phyloP scores from a whole-genome alignment of 257 asterid species.

The Paraleonurus japonicus region DNA sequence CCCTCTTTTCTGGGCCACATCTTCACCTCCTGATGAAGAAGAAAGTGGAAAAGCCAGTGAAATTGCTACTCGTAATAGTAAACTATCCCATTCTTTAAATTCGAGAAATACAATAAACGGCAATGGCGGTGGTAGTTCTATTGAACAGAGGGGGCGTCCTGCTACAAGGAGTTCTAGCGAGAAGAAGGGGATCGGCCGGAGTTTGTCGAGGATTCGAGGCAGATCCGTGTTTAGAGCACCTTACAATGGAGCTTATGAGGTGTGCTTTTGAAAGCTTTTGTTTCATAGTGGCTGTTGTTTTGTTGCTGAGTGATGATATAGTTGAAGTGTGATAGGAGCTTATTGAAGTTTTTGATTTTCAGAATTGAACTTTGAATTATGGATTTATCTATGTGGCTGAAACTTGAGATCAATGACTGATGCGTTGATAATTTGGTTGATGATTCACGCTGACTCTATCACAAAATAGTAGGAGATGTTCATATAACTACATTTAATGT shows the following conservation, averaged over 20 bases:
- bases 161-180: conserved; percentile 40
- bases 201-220: conserved; percentile 66
- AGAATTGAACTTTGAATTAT: not conserved
- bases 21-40: conserved; percentile 34
- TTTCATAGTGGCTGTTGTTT: not conserved
- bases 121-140: not conserved
- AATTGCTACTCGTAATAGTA: conserved; percentile 6
- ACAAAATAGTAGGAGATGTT: not conserved
- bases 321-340: not conserved
- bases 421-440: conserved; percentile 6
- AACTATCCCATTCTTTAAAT: conserved; percentile 10
- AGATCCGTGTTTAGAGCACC: conserved; percentile 56
- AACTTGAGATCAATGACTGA: not conserved
- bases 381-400: not conserved
- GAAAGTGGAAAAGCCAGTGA: conserved; percentile 10
- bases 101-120: conserved; percentile 14
- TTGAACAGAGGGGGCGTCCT: conserved; percentile 68
- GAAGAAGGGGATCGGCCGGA: conserved; percentile 74
- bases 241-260: conserved; percentile 48
- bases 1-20: conserved; percentile 64
- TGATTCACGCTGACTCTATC: not conserved
- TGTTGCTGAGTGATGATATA: not conserved
- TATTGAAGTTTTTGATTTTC: not conserved
- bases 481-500: not conserved
- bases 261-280: conserved; percentile 1